Percentiles rank a stretch among this genome's conserved stretches.
phyloP scores from a whole-genome alignment of 441 rosid genomes.

The Adansonia madagascariensis region DNA sequence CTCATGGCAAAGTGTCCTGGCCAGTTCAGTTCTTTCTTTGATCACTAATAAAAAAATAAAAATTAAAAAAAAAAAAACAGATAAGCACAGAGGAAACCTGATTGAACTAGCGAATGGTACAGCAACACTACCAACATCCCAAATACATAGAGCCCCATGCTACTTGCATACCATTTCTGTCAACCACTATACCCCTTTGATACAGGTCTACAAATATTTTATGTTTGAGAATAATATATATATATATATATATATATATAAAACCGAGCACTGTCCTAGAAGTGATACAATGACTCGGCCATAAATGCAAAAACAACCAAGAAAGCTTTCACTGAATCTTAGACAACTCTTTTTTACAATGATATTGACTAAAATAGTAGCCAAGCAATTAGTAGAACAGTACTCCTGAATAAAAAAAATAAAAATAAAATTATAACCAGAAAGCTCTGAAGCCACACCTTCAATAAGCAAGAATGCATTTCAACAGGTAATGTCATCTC shows the following conservation, averaged over 20 bases:
- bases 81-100: background rate
- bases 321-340: background rate
- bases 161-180: background rate
- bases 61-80: background rate
- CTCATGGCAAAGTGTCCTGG: background rate
- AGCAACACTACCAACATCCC: background rate
- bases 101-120: background rate
- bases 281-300: background rate
- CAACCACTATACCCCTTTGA: background rate
- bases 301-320: background rate
- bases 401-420: background rate
- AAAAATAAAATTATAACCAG: background rate
- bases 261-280: background rate
- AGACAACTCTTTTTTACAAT: conserved; percentile 8
- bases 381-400: background rate
- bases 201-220: background rate
- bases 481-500: conserved; percentile 69
- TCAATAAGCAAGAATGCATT: conserved; percentile 76
- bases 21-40: background rate
- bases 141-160: background rate
- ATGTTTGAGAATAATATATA: conserved; percentile 4
- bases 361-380: conserved; percentile 8
- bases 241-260: background rate
- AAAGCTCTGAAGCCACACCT: conserved; percentile 52
- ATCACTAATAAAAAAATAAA: background rate